Evolutionary conservation across 1,139 yeast species (phyloP), one percentile per base, ranked within the genome.

Genomic region (Geotrichum phurueaensis): DNA sequence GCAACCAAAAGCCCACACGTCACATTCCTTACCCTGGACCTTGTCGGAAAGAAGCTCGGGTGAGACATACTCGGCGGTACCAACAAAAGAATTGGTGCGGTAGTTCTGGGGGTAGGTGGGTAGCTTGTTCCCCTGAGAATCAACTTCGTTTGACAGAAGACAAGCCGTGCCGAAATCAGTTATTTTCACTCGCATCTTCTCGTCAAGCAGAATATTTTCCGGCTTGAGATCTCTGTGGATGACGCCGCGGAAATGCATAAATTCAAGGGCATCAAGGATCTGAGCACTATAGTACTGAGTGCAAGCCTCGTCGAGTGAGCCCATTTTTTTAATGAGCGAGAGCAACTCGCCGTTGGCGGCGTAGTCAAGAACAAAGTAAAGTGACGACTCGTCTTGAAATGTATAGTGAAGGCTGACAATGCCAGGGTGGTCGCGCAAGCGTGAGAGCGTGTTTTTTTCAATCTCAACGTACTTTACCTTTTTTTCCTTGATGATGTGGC

Each of bases 81-180:
- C 94, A 33, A 87, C 92, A 73, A 87, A 87, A 0, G 98, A 92
- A 62, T 85, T 90, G 7, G 96, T 89, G 57, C 90, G 81, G 13
- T 84, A 78, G 63, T 84, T 84, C 20, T 76, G 69, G n/a, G 87
- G 76, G 61, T 71, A 73, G 29, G 62, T 56, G 23, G 63, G 66
- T 3, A 60, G 51, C 33, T 50, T 51, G 10, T 57, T 59, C 10
- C 60, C 62, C 9, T 68, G 69, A 20, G 64, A 56, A 18, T 65
- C 67, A 69, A 81, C 85, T 52, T 77, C 78, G 15, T 77, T 77
- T 54, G 80, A 85, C 57, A 94, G 75, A 43, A 95, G 76, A 72
- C 91, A 92, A 1, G 99, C 99, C 0, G 99, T 95, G 29, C 99
- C 99, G 74, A 95, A 95, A 75, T 95, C 99, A n/a, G 99, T 94